These are phyloP conservation scores for Artemisia argyi DNA, from an alignment of 129 eudicot genomes.

Conservation along the genomic window DNA sequence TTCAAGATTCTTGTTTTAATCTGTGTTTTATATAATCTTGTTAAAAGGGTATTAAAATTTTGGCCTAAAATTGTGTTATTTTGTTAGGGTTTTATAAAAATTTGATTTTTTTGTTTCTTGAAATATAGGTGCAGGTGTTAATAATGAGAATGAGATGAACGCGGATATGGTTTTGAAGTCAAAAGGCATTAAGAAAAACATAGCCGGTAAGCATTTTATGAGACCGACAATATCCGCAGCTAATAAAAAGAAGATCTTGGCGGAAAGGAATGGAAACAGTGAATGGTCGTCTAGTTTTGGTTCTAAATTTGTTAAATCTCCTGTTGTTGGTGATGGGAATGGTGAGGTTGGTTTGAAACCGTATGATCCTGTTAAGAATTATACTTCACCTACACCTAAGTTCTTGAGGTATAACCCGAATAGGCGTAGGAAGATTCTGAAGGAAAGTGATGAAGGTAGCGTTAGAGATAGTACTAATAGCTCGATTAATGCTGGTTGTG, in stretches of 20 bases:
- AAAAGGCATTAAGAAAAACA: constrained; percentile 20
- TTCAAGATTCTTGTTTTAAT: too few species aligned
- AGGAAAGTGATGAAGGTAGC: constrained; percentile 24
- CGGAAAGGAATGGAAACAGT: constrained; percentile 47
- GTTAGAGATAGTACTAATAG: constrained; percentile 7
- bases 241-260: constrained; percentile 64
- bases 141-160: constrained; percentile 50
- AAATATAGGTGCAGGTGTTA: too few species aligned
- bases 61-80: too few species aligned
- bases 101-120: too few species aligned
- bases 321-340: constrained; percentile 10
- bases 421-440: constrained; percentile 42
- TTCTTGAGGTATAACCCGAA: constrained; percentile 70
- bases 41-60: too few species aligned
- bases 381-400: constrained; percentile 79
- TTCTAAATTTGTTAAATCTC: constrained; percentile 15
- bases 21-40: too few species aligned
- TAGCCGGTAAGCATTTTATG: constrained; percentile 61
- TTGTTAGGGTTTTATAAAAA: too few species aligned
- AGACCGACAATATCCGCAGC: constrained; percentile 64
- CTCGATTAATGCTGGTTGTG: constrained; percentile 27
- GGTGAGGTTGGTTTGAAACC: constrained; percentile 31
- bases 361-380: constrained; percentile 67
- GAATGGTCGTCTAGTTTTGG: constrained; percentile 29
- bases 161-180: constrained; percentile 35